Evolutionary conservation across 2,329 filamentous ascomycete species (phyloP).

Genomic region (Seiridium cupressi): DNA sequence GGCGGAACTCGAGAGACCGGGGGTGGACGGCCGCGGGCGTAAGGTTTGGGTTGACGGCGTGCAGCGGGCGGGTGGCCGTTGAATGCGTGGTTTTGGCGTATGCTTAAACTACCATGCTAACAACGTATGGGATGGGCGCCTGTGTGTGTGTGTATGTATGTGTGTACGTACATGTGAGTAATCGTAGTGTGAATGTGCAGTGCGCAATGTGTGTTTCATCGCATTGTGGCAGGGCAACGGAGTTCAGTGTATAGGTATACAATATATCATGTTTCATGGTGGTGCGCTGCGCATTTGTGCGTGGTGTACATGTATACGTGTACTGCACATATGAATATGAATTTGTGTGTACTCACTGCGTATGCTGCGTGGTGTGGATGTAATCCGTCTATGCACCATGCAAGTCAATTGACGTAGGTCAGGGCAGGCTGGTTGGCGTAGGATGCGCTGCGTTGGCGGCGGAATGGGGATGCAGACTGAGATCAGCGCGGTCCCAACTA

Average conservation of each 20-base stretch:
- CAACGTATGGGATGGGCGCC: background rate
- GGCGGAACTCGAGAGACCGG: constrained; percentile 19
- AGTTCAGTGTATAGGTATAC: too few species aligned
- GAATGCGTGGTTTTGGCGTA: background rate
- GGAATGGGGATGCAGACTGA: background rate
- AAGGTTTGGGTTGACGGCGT: too few species aligned
- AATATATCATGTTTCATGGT: too few species aligned
- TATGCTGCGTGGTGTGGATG: background rate
- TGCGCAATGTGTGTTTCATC: background rate
- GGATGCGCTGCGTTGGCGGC: background rate
- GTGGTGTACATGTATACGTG: too few species aligned
- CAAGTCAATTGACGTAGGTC: background rate
- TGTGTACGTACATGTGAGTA: background rate
- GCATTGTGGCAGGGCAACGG: background rate
- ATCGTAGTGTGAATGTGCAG: background rate
- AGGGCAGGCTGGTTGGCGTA: background rate
- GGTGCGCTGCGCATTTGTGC: too few species aligned
- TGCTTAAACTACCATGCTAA: background rate
- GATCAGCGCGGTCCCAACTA: background rate
- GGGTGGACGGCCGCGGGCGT: too few species aligned
- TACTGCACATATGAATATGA: too few species aligned
- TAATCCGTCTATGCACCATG: background rate
- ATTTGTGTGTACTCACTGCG: too few species aligned
- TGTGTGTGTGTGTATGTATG: background rate
- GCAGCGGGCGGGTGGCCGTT: background rate